Evolutionary conservation across 371 early-diverging fungal species (phyloP).

Genomic region (Syncephalastrum monosporum): DNA sequence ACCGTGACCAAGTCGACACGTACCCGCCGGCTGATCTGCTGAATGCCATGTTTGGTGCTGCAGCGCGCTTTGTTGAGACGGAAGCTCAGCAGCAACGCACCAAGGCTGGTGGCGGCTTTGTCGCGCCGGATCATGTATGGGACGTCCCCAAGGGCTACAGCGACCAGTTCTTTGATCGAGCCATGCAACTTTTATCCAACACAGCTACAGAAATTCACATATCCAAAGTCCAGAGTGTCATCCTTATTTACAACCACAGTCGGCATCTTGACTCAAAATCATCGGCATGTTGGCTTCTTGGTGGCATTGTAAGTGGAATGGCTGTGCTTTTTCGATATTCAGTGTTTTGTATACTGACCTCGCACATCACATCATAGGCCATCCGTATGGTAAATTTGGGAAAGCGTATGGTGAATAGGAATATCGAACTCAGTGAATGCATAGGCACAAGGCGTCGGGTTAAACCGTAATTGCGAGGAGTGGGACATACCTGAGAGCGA

Average conservation of each 20-base stretch:
- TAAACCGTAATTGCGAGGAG: slow-evolving; percentile 42
- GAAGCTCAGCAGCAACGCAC: slow-evolving; percentile 24
- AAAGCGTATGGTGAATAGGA: too few relatives aligned
- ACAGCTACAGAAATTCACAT: slow-evolving; percentile 27
- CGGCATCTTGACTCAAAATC: slow-evolving; percentile 35
- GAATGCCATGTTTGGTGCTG: slow-evolving; percentile 54
- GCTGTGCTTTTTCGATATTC: not conserved
- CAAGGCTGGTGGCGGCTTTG: not conserved
- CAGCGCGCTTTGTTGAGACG: slow-evolving; percentile 45
- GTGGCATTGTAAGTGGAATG: slow-evolving; percentile 19
- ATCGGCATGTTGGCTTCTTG: slow-evolving; percentile 43
- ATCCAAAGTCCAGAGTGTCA: slow-evolving; percentile 42
- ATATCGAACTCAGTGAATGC: not conserved
- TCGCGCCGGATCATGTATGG: slow-evolving; percentile 32
- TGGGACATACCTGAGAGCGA: slow-evolving; percentile 50
- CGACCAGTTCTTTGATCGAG: slow-evolving; percentile 43
- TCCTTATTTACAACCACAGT: slow-evolving; percentile 41
- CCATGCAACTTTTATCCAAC: slow-evolving; percentile 20
- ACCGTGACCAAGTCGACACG: slow-evolving; percentile 43
- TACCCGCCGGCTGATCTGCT: slow-evolving; percentile 43
- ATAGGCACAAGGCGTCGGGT: slow-evolving; percentile 40
- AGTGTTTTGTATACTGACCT: not conserved
- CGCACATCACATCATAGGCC: slow-evolving; percentile 7
- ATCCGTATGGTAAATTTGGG: slow-evolving; percentile 1
- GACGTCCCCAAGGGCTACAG: slow-evolving; percentile 43